Evolutionary conservation across 306 rosid genomes (phyloP).

Genomic region (Benincasa hispida): DNA sequence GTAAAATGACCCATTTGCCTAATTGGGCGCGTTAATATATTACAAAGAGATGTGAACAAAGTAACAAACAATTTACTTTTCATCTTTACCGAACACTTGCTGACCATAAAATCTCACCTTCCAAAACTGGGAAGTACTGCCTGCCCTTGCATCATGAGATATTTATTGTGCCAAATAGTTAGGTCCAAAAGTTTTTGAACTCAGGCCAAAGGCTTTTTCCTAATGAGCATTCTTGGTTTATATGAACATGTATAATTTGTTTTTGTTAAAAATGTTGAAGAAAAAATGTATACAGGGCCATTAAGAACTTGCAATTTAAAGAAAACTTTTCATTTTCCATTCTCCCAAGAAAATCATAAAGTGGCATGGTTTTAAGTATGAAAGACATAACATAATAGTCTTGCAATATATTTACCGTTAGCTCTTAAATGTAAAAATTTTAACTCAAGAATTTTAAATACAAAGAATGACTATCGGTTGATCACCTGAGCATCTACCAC

Average conservation of each 20-base stretch:
- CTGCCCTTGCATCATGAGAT: too few relatives aligned
- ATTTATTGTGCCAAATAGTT: not conserved
- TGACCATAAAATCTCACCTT: too few relatives aligned
- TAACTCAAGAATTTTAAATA: not conserved
- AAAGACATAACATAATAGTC: not conserved
- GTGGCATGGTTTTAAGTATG: not conserved
- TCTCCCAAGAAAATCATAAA: not conserved
- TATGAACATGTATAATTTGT: not conserved
- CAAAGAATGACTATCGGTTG: constrained; percentile 7
- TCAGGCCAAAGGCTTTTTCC: not conserved
- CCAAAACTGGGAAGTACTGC: too few relatives aligned
- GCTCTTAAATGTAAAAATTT: not conserved
- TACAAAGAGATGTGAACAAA: too few relatives aligned
- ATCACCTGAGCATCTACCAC: constrained; percentile 89
- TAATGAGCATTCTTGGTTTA: not conserved
- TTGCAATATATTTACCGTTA: too few relatives aligned
- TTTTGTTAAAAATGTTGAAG: not conserved
- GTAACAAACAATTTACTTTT: too few relatives aligned
- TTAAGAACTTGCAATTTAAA: not conserved
- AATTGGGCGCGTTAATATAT: too few relatives aligned
- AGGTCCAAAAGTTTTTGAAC: not conserved
- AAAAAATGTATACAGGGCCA: not conserved
- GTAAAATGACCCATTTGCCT: too few relatives aligned
- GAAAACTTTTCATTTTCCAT: not conserved
- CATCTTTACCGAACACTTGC: too few relatives aligned